These are phyloP conservation scores for Solidago caesia DNA, from an alignment of 129 eudicot species.

Conservation along the genomic window DNA sequence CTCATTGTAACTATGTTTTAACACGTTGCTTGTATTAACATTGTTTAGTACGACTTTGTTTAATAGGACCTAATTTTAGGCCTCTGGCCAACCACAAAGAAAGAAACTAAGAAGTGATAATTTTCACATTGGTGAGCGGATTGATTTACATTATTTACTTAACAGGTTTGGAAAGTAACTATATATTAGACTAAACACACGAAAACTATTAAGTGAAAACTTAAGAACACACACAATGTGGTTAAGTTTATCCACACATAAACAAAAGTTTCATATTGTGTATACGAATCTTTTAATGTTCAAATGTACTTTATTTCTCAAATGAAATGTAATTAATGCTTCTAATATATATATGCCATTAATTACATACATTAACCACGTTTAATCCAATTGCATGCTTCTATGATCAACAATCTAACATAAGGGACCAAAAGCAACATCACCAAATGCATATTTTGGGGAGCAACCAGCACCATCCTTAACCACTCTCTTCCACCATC, in stretches of 20 bases:
- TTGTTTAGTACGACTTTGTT: constrained; percentile 8
- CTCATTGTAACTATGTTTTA: not conserved
- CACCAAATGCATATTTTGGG: constrained; percentile 64
- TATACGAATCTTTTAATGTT: too few species aligned
- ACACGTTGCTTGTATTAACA: not conserved
- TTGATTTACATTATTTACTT: not conserved
- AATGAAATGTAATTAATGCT: not conserved
- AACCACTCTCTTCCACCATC: constrained; percentile 60
- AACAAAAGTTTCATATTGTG: not conserved
- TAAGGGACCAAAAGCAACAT: constrained; percentile 56
- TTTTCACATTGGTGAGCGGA: not conserved
- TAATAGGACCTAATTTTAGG: constrained; percentile 27
- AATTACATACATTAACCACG: constrained; percentile 9
- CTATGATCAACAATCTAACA: constrained; percentile 38
- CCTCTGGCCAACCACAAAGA: constrained; percentile 26
- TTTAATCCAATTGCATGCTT: constrained; percentile 30
- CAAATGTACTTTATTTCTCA: not conserved
- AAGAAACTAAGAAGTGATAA: not conserved
- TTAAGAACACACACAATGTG: too few species aligned
- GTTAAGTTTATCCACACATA: too few species aligned
- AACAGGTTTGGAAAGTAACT: not conserved
- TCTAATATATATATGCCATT: not conserved
- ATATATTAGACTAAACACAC: too few species aligned
- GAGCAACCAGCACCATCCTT: constrained; percentile 39
- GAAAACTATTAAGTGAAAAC: too few species aligned